These are phyloP conservation scores for Desmodesmus armatus DNA, from an alignment of 139 green algal species.

Conservation along the genomic window DNA sequence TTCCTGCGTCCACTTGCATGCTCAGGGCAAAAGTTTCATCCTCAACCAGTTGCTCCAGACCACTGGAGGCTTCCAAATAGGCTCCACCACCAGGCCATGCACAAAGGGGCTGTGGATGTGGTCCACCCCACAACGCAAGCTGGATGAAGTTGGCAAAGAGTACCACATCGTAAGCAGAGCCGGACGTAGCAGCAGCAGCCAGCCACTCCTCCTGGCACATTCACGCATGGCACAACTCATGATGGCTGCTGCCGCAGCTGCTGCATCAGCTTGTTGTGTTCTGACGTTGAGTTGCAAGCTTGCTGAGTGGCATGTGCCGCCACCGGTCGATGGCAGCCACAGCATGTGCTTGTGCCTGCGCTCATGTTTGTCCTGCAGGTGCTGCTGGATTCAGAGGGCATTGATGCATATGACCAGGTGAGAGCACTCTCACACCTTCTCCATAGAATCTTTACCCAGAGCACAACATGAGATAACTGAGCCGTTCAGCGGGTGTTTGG, in stretches of 20 bases:
- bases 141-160: conserved; percentile 51
- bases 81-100: conserved; percentile 79
- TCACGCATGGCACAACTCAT: not conserved
- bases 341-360: not conserved
- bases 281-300: conserved; percentile 68
- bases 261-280: too few species aligned
- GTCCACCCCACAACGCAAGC: conserved; percentile 69
- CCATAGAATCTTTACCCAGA: too few species aligned
- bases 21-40: conserved; percentile 51
- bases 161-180: conserved; percentile 47
- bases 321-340: not conserved
- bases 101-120: conserved; percentile 99
- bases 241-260: not conserved
- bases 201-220: not conserved
- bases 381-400: conserved; percentile 96
- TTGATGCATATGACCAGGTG: conserved; percentile 96
- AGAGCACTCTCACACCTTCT: too few species aligned
- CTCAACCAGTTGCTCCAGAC: conserved; percentile 50
- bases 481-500: too few species aligned
- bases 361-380: conserved; percentile 66
- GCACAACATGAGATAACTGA: too few species aligned
- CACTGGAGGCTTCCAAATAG: conserved; percentile 47
- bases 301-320: not conserved
- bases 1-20: too few species aligned
- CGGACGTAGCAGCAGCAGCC: not conserved